Conservation (phyloP, 2,329 filamentous ascomycete species). For the Botrytis hyacinthi region DNA sequence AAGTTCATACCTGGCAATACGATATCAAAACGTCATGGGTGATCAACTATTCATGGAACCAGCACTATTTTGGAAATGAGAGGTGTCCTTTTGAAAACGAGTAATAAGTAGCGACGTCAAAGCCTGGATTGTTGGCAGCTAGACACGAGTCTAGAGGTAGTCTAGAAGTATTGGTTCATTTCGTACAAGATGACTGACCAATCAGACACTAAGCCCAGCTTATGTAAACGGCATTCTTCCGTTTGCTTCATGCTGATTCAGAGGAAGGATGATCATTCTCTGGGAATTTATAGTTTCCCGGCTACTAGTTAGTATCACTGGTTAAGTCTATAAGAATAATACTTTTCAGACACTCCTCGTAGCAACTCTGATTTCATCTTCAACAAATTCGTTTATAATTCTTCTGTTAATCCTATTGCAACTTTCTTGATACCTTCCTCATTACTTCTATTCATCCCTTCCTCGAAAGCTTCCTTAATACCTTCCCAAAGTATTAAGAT, state of each 20-base stretch:
- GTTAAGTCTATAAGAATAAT: not conserved
- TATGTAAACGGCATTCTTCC: not conserved
- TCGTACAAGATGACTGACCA: not conserved
- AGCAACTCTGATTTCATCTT: not conserved
- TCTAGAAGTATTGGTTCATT: not conserved
- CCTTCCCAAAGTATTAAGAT: not conserved
- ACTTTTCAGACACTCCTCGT: not conserved
- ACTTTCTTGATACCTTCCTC: not conserved
- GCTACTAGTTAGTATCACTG: not conserved
- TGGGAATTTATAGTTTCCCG: not conserved
- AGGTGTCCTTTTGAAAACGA: not conserved
- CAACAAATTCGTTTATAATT: no score
- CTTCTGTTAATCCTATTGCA: not conserved
- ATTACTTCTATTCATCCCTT: not conserved
- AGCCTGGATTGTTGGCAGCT: not conserved
- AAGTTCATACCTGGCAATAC: not conserved
- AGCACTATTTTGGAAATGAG: not conserved
- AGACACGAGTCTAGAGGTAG: not conserved
- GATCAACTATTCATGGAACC: not conserved
- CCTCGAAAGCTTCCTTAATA: not conserved
- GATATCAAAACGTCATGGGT: not conserved
- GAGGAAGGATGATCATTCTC: not conserved
- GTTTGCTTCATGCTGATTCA: not conserved
- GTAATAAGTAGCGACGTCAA: not conserved
- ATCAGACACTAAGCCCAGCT: not conserved